phyloP scores from a whole-genome alignment of 768 basidiomycete genomes.

The Clitopilus hobsonii region DNA sequence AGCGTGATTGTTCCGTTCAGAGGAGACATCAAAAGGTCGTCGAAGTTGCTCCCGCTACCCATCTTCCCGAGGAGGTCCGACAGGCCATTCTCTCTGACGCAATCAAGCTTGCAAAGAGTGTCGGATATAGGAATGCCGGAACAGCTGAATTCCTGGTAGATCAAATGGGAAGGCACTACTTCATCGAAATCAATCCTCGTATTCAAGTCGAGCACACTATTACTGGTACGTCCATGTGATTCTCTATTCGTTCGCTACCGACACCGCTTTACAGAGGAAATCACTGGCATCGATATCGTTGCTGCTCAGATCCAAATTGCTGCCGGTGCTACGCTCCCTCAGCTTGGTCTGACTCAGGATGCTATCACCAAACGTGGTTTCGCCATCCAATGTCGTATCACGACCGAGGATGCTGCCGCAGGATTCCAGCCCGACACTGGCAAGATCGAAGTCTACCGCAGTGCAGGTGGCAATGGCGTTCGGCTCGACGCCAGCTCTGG shows the following conservation, averaged over 20 bases:
- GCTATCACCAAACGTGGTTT: constrained; percentile 94
- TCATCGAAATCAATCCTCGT: constrained; percentile 99
- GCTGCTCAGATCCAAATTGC: constrained; percentile 99
- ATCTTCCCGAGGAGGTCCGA: constrained; percentile 86
- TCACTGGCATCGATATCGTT: constrained; percentile 98
- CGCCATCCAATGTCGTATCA: constrained; percentile 97
- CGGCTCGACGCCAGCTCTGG: constrained; percentile 95
- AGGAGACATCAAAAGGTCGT: constrained; percentile 98
- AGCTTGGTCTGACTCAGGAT: constrained; percentile 94
- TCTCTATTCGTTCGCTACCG: constrained; percentile 2
- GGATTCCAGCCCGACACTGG: constrained; percentile 98
- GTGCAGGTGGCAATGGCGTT: constrained; percentile 97
- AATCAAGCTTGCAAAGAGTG: constrained; percentile 90
- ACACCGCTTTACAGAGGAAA: constrained; percentile 69
- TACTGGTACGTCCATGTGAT: constrained; percentile 56
- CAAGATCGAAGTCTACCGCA: constrained; percentile 98
- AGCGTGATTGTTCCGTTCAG: constrained; percentile 99
- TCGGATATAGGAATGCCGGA: constrained; percentile 94
- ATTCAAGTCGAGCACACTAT: constrained; percentile 99
- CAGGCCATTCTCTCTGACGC: constrained; percentile 87
- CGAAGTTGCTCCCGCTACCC: constrained; percentile 95
- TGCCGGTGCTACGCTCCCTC: constrained; percentile 93
- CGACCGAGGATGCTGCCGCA: constrained; percentile 91
- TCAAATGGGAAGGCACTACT: constrained; percentile 94
- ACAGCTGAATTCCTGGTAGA: constrained; percentile 99